phyloP scores from a whole-genome alignment of 1,284 basidiomycete species.

The Entoloma clypeatum region DNA sequence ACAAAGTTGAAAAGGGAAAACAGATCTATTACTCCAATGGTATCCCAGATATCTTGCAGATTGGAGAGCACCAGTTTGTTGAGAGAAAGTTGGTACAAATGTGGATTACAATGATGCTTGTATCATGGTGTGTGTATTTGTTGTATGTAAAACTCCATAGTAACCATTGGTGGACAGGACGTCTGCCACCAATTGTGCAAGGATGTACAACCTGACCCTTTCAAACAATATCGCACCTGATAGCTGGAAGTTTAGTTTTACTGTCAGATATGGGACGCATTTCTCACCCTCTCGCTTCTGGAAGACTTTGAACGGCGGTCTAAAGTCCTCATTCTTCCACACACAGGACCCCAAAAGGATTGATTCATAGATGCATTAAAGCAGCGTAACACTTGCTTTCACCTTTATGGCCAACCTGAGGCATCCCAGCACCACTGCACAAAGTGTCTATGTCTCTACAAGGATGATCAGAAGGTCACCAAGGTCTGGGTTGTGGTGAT shows the following conservation, averaged over 20 bases:
- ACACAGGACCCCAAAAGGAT: slow-evolving; percentile 13
- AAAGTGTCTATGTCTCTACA: slow-evolving; percentile 18
- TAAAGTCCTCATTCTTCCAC: slow-evolving; percentile 10
- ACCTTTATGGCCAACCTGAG: slow-evolving; percentile 20
- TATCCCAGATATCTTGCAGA: slow-evolving; percentile 18
- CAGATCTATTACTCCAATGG: slow-evolving; percentile 17
- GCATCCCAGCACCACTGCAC: slow-evolving; percentile 22
- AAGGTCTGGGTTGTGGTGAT: slow-evolving; percentile 20
- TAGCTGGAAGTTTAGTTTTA: slow-evolving; percentile 14
- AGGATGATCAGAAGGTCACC: not conserved
- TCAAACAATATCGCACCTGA: slow-evolving; percentile 6
- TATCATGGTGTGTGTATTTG: slow-evolving; percentile 10
- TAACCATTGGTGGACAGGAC: slow-evolving; percentile 10
- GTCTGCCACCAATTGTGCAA: slow-evolving; percentile 19
- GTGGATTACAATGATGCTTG: slow-evolving; percentile 13
- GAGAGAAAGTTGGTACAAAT: slow-evolving; percentile 14
- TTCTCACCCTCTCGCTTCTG: slow-evolving; percentile 16
- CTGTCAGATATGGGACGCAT: slow-evolving; percentile 18
- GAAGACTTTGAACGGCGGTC: slow-evolving; percentile 15
- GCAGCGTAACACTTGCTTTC: slow-evolving; percentile 16
- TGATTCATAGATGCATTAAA: slow-evolving; percentile 17
- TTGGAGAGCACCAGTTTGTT: slow-evolving; percentile 22
- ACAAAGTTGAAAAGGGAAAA: slow-evolving; percentile 8
- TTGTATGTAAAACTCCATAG: too few relatives aligned
- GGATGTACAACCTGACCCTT: slow-evolving; percentile 12